A percentile compares a stretch with the other conserved stretches of the same genome.
These are phyloP conservation scores for Apiospora malaysiana DNA, from an alignment of 2,329 filamentous ascomycete species.

Conservation along the genomic window DNA sequence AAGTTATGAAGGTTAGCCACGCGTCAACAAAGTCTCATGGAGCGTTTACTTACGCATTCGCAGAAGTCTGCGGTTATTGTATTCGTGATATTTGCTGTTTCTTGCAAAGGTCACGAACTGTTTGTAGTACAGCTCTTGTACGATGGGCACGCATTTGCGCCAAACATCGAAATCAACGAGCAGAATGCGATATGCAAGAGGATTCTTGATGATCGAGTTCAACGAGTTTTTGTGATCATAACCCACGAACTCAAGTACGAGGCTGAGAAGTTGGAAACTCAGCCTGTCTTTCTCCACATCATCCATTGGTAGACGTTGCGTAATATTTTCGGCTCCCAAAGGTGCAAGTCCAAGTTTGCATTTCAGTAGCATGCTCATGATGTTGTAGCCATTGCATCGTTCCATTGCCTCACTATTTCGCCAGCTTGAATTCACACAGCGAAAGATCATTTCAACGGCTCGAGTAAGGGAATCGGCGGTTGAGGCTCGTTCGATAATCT, in stretches of 20 bases:
- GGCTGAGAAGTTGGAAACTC: constrained; percentile 70
- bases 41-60: constrained; percentile 79
- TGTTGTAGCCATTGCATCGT: constrained; percentile 89
- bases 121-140: constrained; percentile 89
- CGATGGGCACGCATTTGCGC: constrained; percentile 77
- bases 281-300: constrained; percentile 61
- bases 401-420: constrained; percentile 99
- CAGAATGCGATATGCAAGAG: constrained; percentile 88
- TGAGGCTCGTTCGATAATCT: constrained; percentile 78
- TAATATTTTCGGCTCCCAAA: constrained; percentile 41
- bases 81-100: constrained; percentile 90
- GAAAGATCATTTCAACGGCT: constrained; percentile 82
- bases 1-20: neutral
- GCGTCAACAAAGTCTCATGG: neutral
- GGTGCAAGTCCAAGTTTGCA: constrained; percentile 73
- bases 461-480: constrained; percentile 74
- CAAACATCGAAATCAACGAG: constrained; percentile 94
- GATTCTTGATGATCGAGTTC: constrained; percentile 93
- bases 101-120: constrained; percentile 89
- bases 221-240: constrained; percentile 81
- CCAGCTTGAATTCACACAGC: constrained; percentile 90
- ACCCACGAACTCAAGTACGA: constrained; percentile 86
- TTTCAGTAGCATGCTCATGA: constrained; percentile 81
- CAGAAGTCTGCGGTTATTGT: constrained; percentile 85
- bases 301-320: constrained; percentile 52